phyloP scores from a whole-genome alignment of 306 rosid genomes.

The Crataegus laevigata region DNA sequence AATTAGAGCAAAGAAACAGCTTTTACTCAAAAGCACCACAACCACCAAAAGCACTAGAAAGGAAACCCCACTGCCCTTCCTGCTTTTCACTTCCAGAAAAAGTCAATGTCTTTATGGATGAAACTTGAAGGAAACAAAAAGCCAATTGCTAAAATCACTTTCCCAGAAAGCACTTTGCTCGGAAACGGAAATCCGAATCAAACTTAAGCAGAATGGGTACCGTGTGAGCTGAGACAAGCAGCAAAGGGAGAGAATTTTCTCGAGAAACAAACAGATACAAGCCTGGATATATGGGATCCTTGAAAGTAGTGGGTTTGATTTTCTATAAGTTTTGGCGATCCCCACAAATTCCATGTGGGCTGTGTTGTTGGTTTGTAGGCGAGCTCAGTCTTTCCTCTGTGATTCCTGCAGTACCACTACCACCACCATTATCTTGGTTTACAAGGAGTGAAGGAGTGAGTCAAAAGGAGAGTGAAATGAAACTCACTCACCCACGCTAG shows the following conservation, averaged over 20 bases:
- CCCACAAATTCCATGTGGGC: constrained; percentile 49
- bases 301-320: constrained; percentile 37
- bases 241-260: constrained; percentile 35
- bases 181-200: constrained; percentile 34
- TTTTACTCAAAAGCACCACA: constrained; percentile 30
- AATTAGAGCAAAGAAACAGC: constrained; percentile 19
- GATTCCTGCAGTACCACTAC: constrained; percentile 21
- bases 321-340: constrained; percentile 29
- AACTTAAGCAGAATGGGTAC: constrained; percentile 28
- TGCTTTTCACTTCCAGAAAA: neutral
- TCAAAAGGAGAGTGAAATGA: constrained; percentile 25
- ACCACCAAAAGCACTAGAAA: constrained; percentile 22
- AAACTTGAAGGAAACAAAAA: constrained; percentile 15
- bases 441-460: neutral
- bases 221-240: constrained; percentile 26
- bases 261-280: constrained; percentile 29
- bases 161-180: constrained; percentile 19
- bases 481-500: constrained; percentile 32
- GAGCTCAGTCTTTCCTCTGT: constrained; percentile 22
- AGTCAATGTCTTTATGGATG: constrained; percentile 15
- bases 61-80: constrained; percentile 18
- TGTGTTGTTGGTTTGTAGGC: no score
- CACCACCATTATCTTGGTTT: constrained; percentile 31
- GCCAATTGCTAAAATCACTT: constrained; percentile 40
- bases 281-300: constrained; percentile 46